These are phyloP conservation scores for Annulohypoxylon moriforme DNA, from an alignment of 495 filamentous ascomycete genomes.

Conservation along the genomic window DNA sequence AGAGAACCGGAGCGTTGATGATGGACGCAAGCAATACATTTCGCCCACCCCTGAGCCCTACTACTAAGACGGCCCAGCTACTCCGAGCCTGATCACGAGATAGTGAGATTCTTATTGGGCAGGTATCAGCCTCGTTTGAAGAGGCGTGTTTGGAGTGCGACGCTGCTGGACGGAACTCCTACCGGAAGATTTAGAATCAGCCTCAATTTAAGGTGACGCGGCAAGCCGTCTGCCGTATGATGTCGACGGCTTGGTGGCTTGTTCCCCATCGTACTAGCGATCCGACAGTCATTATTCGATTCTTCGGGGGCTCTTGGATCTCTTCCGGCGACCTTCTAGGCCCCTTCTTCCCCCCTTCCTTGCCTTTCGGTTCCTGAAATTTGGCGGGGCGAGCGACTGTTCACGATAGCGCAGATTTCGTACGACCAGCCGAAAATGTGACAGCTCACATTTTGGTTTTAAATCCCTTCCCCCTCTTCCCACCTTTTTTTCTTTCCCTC, in stretches of 20 bases:
- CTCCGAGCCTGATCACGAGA: conserved; percentile 32
- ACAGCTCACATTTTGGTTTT: conserved; percentile 33
- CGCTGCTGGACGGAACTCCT: conserved; percentile 33
- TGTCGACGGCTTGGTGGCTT: conserved; percentile 31
- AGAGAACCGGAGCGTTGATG: conserved; percentile 38
- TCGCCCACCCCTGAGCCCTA: conserved; percentile 13
- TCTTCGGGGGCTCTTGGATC: conserved; percentile 25
- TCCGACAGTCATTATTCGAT: conserved; percentile 28
- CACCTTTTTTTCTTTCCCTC: conserved; percentile 7
- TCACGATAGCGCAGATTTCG: conserved; percentile 41
- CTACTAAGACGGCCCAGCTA: conserved; percentile 32
- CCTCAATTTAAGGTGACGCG: conserved; percentile 44
- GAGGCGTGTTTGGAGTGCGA: conserved; percentile 26
- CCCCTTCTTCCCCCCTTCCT: conserved; percentile 15
- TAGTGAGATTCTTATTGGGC: conserved; percentile 25
- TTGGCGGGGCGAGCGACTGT: conserved; percentile 32
- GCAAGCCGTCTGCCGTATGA: conserved; percentile 36
- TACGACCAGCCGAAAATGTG: conserved; percentile 29
- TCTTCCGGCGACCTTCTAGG: conserved; percentile 28
- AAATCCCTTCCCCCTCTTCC: conserved; percentile 8
- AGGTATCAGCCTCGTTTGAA: conserved; percentile 43
- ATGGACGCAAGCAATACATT: conserved; percentile 33
- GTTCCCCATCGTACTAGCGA: conserved; percentile 28
- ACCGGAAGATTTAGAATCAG: conserved; percentile 46
- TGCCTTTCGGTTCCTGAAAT: conserved; percentile 39